Conservation (phyloP, 306 rosid genomes). For the Luffa aegyptiaca region DNA sequence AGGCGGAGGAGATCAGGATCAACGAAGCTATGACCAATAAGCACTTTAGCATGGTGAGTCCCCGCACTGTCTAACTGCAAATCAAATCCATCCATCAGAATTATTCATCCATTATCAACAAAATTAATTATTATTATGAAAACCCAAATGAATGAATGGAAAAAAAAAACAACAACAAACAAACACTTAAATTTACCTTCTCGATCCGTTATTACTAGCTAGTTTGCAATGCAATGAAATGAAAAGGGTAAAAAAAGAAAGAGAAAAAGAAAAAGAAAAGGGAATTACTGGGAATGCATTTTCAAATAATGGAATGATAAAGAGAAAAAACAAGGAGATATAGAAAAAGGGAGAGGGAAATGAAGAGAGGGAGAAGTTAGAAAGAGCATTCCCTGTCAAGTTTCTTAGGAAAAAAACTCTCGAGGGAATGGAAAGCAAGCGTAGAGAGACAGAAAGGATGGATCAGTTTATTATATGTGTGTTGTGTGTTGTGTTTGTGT, state of each 20-base stretch:
- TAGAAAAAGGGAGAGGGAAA: background rate
- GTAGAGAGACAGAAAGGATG: too few species aligned
- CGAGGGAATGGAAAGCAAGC: background rate
- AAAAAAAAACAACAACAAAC: too few species aligned
- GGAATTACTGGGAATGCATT: background rate
- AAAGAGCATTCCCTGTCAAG: slow-evolving; percentile 15
- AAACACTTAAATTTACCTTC: too few species aligned
- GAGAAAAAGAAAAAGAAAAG: background rate
- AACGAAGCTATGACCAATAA: slow-evolving; percentile 34
- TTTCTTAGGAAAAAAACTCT: background rate
- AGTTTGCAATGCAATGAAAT: background rate
- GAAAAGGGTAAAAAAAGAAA: background rate
- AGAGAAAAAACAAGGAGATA: background rate
- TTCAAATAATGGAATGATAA: background rate
- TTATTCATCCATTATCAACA: too few species aligned
- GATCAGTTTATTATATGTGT: too few species aligned
- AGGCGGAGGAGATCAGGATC: slow-evolving; percentile 31
- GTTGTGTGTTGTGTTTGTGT: too few species aligned
- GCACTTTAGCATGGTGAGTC: slow-evolving; percentile 40
- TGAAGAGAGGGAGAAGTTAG: background rate
- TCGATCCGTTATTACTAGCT: too few species aligned
- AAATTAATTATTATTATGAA: too few species aligned
- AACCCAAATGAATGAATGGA: too few species aligned
- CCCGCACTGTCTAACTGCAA: slow-evolving; percentile 21
- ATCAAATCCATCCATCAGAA: too few species aligned